These are phyloP conservation scores for Boletus pseudo-olivaceus DNA, from an alignment of 768 basidiomycete species.

Conservation along the genomic window DNA sequence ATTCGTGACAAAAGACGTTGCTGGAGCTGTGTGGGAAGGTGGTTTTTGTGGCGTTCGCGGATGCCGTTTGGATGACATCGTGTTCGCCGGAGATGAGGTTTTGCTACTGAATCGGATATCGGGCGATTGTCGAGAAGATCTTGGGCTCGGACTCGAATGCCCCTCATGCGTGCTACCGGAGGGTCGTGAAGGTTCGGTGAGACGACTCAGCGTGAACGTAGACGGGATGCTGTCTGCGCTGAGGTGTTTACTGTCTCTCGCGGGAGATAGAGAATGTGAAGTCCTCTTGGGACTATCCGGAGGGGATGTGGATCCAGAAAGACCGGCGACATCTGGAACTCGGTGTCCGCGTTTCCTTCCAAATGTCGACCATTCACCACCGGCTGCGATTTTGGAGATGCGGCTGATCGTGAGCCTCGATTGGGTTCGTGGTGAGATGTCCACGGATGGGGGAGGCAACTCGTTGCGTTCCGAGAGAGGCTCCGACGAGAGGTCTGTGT, in stretches of 20 bases:
- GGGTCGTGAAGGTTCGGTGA: conserved; percentile 16
- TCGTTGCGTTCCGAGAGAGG: neutral
- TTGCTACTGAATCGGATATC: conserved; percentile 20
- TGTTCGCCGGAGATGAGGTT: conserved; percentile 30
- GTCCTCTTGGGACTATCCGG: conserved; percentile 8
- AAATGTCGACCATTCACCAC: conserved; percentile 37
- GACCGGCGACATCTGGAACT: conserved; percentile 10
- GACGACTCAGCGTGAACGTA: conserved; percentile 17
- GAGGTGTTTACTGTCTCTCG: conserved; percentile 12
- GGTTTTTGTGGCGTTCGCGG: conserved; percentile 25
- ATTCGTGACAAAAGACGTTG: conserved; percentile 12
- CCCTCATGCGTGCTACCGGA: conserved; percentile 7
- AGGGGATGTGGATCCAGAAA: conserved; percentile 12
- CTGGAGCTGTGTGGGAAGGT: conserved; percentile 19
- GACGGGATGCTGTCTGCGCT: conserved; percentile 19
- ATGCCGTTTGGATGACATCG: conserved; percentile 25
- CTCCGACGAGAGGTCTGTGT: neutral
- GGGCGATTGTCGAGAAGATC: conserved; percentile 21
- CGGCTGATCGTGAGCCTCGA: conserved; percentile 11
- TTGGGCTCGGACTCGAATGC: conserved; percentile 7
- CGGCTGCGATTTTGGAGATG: conserved; percentile 16
- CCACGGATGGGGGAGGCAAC: conserved; percentile 1
- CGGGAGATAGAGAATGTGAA: conserved; percentile 21
- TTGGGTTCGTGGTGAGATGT: conserved; percentile 11
- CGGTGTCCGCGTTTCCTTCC: conserved; percentile 25